phyloP scores from a whole-genome alignment of 306 rosid genomes.

The Prunus padus region DNA sequence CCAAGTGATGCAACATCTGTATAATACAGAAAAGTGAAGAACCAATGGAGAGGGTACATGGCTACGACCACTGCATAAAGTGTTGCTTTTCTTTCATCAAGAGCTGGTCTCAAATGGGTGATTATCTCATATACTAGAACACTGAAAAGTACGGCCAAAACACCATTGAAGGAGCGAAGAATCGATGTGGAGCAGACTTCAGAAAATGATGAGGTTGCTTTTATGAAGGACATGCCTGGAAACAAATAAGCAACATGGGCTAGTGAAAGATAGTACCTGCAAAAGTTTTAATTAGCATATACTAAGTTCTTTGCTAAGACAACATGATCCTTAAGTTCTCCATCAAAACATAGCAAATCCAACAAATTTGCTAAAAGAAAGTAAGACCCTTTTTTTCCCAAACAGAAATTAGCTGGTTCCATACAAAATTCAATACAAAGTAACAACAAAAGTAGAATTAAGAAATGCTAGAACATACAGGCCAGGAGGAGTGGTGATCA shows the following conservation, averaged over 20 bases:
- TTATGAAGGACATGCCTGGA: constrained; percentile 51
- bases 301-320: constrained; percentile 18
- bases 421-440: neutral
- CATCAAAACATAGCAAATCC: neutral
- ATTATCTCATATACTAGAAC: constrained; percentile 62
- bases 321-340: neutral
- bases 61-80: constrained; percentile 62
- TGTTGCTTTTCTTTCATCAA: constrained; percentile 58
- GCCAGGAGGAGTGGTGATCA: constrained; percentile 98
- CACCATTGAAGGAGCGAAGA: constrained; percentile 73
- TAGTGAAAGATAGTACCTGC: constrained; percentile 97
- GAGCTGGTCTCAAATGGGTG: constrained; percentile 64
- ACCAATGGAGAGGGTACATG: constrained; percentile 88
- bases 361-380: neutral
- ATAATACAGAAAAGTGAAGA: constrained; percentile 86
- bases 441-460: neutral
- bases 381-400: neutral
- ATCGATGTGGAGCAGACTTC: constrained; percentile 57
- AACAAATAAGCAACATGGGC: constrained; percentile 88
- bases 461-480: constrained; percentile 48
- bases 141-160: constrained; percentile 69
- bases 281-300: constrained; percentile 34
- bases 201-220: constrained; percentile 50
- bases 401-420: neutral
- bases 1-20: constrained; percentile 86